Evolutionary conservation across 805 yeast species (phyloP).

Genomic region (Yarrowia sp.): DNA sequence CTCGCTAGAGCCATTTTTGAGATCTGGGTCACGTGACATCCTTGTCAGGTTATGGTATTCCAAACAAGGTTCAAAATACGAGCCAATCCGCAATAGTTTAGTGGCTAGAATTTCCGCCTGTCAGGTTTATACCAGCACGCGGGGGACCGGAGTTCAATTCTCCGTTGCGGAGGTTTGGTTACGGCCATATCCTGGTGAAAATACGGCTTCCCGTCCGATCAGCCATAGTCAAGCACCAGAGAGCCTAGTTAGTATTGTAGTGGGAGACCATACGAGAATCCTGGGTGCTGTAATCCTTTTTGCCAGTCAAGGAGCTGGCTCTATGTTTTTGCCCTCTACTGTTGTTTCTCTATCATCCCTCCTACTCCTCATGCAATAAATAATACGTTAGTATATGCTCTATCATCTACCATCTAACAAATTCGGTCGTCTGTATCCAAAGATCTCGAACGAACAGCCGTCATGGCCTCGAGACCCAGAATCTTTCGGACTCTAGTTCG

Average conservation of each 20-base stretch:
- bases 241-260: constrained; percentile 36
- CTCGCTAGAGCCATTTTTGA: background rate
- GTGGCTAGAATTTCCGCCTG: constrained; percentile 54
- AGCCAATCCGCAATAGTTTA: constrained; percentile 47
- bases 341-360: too few relatives aligned
- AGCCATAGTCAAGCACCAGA: constrained; percentile 38
- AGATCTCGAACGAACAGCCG: constrained; percentile 42
- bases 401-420: constrained; percentile 32
- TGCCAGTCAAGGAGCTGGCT: too few relatives aligned
- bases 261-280: constrained; percentile 38
- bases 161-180: constrained; percentile 37
- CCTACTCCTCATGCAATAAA: constrained; percentile 2
- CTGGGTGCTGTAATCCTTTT: constrained; percentile 37
- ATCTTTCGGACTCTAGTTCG: constrained; percentile 41
- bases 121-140: constrained; percentile 43
- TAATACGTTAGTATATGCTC: constrained; percentile 11
- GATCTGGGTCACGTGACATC: background rate
- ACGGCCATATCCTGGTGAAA: constrained; percentile 37
- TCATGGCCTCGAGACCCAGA: constrained; percentile 43
- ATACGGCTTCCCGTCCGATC: constrained; percentile 38
- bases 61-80: background rate
- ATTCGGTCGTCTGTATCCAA: constrained; percentile 43
- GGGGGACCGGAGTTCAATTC: constrained; percentile 39
- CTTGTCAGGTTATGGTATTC: background rate
- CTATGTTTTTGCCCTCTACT: background rate